phyloP scores from a whole-genome alignment of 2,329 filamentous ascomycete genomes.

The Parasarocladium wereldwijsianum region DNA sequence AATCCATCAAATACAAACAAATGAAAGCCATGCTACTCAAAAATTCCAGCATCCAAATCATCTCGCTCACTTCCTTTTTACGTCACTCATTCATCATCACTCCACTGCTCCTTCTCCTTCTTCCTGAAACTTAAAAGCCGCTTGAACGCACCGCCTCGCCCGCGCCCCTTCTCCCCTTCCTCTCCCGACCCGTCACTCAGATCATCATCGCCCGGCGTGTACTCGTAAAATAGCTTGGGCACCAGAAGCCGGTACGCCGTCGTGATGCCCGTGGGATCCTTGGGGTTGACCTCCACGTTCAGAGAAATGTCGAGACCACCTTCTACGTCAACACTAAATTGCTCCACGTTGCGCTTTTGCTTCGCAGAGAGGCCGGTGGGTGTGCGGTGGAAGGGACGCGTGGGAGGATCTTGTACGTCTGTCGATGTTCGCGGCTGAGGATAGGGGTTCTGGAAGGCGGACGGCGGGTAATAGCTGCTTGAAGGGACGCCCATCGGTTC shows the following conservation, averaged over 20 bases:
- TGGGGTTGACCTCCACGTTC: constrained; percentile 77
- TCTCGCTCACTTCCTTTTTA: too few relatives aligned
- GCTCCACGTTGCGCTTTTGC: constrained; percentile 38
- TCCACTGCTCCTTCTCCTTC: too few relatives aligned
- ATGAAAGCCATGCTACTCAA: too few relatives aligned
- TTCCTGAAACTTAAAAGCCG: constrained; percentile 29
- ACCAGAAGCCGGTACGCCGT: constrained; percentile 76
- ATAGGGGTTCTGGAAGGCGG: constrained; percentile 1
- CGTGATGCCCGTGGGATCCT: constrained; percentile 78
- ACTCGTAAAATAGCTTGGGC: constrained; percentile 55
- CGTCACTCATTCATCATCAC: too few relatives aligned
- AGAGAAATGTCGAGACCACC: constrained; percentile 75
- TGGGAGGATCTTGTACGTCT: constrained; percentile 7
- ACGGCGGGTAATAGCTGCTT: constrained; percentile 5
- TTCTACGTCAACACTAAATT: constrained; percentile 57
- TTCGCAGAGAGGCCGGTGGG: constrained; percentile 55
- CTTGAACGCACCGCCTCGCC: constrained; percentile 22
- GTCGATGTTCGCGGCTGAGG: too few relatives aligned
- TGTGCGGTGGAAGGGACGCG: constrained; percentile 45
- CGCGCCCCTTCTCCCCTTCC: constrained; percentile 11
- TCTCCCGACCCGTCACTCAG: constrained; percentile 7
- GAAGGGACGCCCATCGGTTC: constrained; percentile 15
- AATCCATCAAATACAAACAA: too few relatives aligned
- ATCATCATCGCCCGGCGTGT: constrained; percentile 26
- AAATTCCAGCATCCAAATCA: too few relatives aligned